Evolutionary conservation across 2,329 filamentous ascomycete genomes (phyloP).

Genomic region (Cladorrhinum sp.): DNA sequence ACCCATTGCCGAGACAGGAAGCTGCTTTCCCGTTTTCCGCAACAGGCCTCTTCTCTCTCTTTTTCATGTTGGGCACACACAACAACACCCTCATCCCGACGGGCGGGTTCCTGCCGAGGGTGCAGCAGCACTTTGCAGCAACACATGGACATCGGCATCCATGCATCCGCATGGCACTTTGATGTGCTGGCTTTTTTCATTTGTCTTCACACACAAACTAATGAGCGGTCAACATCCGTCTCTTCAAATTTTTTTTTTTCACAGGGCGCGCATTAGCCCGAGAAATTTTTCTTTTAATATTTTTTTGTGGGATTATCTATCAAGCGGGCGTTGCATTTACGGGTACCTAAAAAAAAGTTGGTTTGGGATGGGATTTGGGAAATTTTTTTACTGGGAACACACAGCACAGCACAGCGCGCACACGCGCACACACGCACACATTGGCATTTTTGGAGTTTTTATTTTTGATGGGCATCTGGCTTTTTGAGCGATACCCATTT

Average conservation of each 20-base stretch:
- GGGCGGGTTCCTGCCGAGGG: slow-evolving; percentile 7
- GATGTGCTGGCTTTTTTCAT: background rate
- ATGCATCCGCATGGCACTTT: background rate
- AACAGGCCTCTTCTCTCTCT: too few relatives aligned
- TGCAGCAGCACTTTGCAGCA: slow-evolving; percentile 1
- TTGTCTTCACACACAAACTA: background rate
- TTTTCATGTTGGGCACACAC: background rate
- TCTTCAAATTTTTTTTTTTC: background rate
- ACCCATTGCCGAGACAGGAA: background rate
- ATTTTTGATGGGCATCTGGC: background rate
- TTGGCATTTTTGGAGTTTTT: background rate
- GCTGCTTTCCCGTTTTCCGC: too few relatives aligned
- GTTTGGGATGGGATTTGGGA: slow-evolving; percentile 1
- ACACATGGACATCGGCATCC: background rate
- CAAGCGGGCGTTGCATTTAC: slow-evolving; percentile 8
- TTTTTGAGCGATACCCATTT: background rate
- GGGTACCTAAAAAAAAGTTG: background rate
- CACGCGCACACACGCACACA: background rate
- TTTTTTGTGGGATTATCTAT: background rate
- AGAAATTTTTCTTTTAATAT: background rate
- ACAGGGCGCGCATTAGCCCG: background rate
- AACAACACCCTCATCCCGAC: background rate
- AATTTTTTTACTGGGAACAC: background rate
- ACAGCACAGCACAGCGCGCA: background rate
- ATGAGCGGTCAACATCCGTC: slow-evolving; percentile 1